Evolutionary conservation across 345 rosid genomes (phyloP).

Genomic region (Barbarea vulgaris): DNA sequence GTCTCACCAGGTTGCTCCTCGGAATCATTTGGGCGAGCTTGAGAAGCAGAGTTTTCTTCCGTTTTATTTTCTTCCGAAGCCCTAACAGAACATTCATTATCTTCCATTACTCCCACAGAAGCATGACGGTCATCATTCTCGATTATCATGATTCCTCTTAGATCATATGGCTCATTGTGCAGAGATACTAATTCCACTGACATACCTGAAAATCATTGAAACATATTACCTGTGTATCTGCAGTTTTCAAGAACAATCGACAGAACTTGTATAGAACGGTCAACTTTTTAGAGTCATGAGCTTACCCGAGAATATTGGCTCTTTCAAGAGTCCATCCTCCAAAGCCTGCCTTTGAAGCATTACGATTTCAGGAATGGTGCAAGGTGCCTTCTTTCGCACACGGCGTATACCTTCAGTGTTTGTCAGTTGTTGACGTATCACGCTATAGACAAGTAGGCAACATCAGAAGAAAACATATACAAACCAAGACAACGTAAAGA

Average conservation of each 20-base stretch:
- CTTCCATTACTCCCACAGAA: conserved; percentile 47
- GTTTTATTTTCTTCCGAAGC: conserved; percentile 45
- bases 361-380: conserved; percentile 81
- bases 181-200: conserved; percentile 59
- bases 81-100: conserved; percentile 47
- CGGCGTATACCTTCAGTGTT: conserved; percentile 93
- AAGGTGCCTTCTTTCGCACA: conserved; percentile 96
- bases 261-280: conserved; percentile 9
- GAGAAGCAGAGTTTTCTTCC: conserved; percentile 40
- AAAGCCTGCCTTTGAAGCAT: conserved; percentile 79
- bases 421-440: conserved; percentile 84
- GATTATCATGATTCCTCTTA: conserved; percentile 55
- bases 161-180: conserved; percentile 64
- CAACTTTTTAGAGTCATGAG: conserved; percentile 28
- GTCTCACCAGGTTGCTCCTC: conserved; percentile 31
- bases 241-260: conserved; percentile 23
- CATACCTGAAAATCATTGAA: conserved; percentile 61
- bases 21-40: conserved; percentile 13
- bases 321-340: conserved; percentile 73
- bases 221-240: conserved; percentile 14
- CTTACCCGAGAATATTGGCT: conserved; percentile 78
- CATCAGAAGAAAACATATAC: conserved; percentile 24
- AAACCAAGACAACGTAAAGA: neutral
- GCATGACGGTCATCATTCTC: conserved; percentile 47
- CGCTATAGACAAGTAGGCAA: conserved; percentile 50